phyloP scores from a whole-genome alignment of 202 grass and related monocot species.

The Zizania palustris region DNA sequence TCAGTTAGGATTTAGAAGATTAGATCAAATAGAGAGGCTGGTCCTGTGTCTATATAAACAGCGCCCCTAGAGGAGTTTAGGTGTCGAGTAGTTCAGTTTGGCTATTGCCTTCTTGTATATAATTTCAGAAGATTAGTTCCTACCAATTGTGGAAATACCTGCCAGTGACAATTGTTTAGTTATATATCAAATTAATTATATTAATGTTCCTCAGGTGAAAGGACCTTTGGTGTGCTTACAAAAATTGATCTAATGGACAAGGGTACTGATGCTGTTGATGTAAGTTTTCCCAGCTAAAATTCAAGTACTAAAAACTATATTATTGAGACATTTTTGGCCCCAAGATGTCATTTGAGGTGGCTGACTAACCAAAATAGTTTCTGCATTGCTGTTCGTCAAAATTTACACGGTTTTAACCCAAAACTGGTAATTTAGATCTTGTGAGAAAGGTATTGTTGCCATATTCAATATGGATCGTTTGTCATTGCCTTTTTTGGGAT shows the following conservation, averaged over 20 bases:
- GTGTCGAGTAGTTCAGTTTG: no score
- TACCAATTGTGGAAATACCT: no score
- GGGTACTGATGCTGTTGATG: conserved; percentile 90
- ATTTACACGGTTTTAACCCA: no score
- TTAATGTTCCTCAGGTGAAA: conserved; percentile 56
- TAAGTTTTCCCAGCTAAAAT: conserved; percentile 47
- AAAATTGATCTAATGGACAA: conserved; percentile 95
- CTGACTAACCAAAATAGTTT: conserved; percentile 7
- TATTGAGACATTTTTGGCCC: neutral
- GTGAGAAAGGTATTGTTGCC: neutral
- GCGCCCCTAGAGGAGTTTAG: no score
- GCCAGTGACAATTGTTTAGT: no score
- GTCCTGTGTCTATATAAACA: no score
- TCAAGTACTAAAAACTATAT: neutral
- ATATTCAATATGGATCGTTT: neutral
- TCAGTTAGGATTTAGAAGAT: no score
- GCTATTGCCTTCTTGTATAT: no score
- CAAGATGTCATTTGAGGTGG: neutral
- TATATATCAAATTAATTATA: conserved; percentile 24
- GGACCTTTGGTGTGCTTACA: conserved; percentile 75
- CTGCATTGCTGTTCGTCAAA: neutral
- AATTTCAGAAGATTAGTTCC: no score
- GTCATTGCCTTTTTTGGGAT: neutral
- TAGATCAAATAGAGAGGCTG: no score
- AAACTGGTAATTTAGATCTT: neutral